Conservation (phyloP, 2,329 filamentous ascomycete species). For the Fusarium nelsonii region DNA sequence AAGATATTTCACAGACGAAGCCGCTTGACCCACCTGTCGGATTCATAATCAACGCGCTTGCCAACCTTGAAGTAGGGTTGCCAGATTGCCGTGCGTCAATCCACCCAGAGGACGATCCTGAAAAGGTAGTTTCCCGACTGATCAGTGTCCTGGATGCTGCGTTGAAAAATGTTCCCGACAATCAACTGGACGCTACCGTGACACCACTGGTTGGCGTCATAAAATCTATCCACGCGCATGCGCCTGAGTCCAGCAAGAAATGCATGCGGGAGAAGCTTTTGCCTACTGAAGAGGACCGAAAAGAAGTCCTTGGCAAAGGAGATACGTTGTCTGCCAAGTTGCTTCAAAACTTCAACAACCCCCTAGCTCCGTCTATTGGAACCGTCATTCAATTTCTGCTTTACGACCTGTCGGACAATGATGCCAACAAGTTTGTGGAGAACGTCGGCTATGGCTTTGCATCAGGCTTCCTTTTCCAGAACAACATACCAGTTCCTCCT, state of each 20-base stretch:
- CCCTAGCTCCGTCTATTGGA: constrained; percentile 77
- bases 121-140: constrained; percentile 72
- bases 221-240: constrained; percentile 76
- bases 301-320: constrained; percentile 80
- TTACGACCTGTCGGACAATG: constrained; percentile 87
- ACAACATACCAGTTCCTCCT: constrained; percentile 82
- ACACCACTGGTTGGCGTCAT: constrained; percentile 82
- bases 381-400: constrained; percentile 82
- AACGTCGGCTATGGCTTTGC: constrained; percentile 97
- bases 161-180: constrained; percentile 71
- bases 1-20: constrained; percentile 67
- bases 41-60: constrained; percentile 81
- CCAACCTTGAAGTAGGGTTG: constrained; percentile 79
- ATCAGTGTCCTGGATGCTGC: constrained; percentile 77
- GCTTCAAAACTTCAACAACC: constrained; percentile 80
- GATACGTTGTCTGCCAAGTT: constrained; percentile 80
- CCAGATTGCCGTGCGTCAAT: constrained; percentile 67
- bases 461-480: constrained; percentile 87
- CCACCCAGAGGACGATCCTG: constrained; percentile 74
- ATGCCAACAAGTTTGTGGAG: constrained; percentile 82
- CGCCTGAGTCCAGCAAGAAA: constrained; percentile 70
- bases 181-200: constrained; percentile 78
- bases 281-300: constrained; percentile 81
- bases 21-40: constrained; percentile 80
- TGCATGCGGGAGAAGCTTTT: constrained; percentile 77